Evolutionary conservation across 345 rosid genomes (phyloP).

Genomic region (Draba incana): DNA sequence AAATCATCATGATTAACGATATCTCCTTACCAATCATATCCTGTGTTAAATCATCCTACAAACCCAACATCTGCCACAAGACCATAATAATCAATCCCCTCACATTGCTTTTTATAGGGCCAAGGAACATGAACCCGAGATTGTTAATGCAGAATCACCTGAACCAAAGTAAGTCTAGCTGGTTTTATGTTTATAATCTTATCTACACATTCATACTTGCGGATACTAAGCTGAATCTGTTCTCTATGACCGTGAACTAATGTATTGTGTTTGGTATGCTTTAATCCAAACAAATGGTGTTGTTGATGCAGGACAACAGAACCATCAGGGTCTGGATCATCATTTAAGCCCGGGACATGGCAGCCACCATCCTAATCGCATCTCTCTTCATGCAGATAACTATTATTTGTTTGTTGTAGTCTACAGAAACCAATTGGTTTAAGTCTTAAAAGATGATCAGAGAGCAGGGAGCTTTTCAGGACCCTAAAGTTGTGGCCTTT

Average conservation of each 20-base stretch:
- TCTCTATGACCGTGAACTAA: not conserved
- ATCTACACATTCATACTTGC: not conserved
- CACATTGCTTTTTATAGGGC: constrained; percentile 36
- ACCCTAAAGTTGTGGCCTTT: constrained; percentile 32
- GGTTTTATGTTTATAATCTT: not conserved
- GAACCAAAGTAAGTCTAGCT: constrained; percentile 35
- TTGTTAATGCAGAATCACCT: constrained; percentile 28
- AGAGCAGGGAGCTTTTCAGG: constrained; percentile 13
- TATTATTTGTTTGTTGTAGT: constrained; percentile 27
- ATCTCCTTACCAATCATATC: constrained; percentile 5
- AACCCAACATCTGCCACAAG: constrained; percentile 11
- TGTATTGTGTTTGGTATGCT: constrained; percentile 9
- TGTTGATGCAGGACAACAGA: constrained; percentile 60
- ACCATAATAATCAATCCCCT: constrained; percentile 4
- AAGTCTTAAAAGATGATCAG: constrained; percentile 15
- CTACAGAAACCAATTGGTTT: constrained; percentile 21
- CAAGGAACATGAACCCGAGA: constrained; percentile 31
- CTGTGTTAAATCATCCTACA: constrained; percentile 11
- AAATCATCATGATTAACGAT: constrained; percentile 26
- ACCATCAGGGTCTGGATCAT: constrained; percentile 84
- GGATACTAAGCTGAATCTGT: not conserved
- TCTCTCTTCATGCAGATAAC: not conserved
- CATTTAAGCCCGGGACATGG: constrained; percentile 93
- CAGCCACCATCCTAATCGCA: constrained; percentile 75
- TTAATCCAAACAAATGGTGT: not conserved